A percentile compares a stretch with the other conserved stretches of the same genome.
These are phyloP conservation scores for Tripterygium wilfordii DNA, from an alignment of 177 flowering plant genomes.

Conservation along the genomic window DNA sequence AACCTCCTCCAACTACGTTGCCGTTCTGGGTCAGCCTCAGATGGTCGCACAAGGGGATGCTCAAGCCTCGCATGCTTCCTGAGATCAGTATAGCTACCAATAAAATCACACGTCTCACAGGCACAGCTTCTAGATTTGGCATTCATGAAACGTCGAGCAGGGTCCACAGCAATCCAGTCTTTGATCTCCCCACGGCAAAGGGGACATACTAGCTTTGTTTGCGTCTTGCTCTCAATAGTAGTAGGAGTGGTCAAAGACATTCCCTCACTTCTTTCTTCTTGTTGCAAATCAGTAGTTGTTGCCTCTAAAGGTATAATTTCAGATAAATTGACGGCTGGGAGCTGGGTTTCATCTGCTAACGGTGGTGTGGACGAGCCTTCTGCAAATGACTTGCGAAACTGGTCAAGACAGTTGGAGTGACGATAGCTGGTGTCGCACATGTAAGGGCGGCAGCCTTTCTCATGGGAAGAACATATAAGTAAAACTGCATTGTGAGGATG, in stretches of 20 bases:
- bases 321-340: conserved; percentile 5
- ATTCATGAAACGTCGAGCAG: conserved; percentile 81
- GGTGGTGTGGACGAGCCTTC: conserved; percentile 22
- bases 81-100: conserved; percentile 67
- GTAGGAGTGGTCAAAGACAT: conserved; percentile 3
- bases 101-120: conserved; percentile 62
- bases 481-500: conserved; percentile 94
- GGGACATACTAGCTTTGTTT: conserved; percentile 57
- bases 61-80: conserved; percentile 75
- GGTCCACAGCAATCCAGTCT: conserved; percentile 64
- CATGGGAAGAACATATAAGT: conserved; percentile 71
- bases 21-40: conserved; percentile 67
- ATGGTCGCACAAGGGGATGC: conserved; percentile 73
- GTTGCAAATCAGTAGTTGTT: conserved; percentile 12
- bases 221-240: conserved; percentile 24
- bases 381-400: conserved; percentile 57
- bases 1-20: conserved; percentile 72
- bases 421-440: conserved; percentile 95
- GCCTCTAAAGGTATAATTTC: conserved; percentile 8
- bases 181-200: conserved; percentile 72
- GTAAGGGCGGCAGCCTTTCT: conserved; percentile 79
- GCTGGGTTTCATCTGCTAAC: conserved; percentile 20
- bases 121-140: conserved; percentile 70
- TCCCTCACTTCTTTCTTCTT: conserved; percentile 22
- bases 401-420: conserved; percentile 90